Evolutionary conservation across 345 rosid species (phyloP).

Genomic region (Eucalyptus virginea): DNA sequence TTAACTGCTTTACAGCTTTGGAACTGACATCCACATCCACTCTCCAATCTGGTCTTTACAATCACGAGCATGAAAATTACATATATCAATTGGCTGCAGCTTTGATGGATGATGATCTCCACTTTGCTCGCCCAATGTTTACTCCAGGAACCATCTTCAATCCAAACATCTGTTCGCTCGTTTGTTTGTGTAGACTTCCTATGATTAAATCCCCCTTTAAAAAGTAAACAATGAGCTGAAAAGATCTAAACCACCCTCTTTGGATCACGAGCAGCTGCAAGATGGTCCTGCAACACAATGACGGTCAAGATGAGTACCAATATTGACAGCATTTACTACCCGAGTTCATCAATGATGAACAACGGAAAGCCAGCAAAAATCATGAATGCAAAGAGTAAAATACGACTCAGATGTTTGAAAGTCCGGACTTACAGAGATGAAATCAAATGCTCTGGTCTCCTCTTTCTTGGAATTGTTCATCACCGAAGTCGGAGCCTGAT

Average conservation of each 20-base stretch:
- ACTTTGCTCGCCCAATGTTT: neutral
- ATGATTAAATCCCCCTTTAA: neutral
- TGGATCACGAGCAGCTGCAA: constrained; percentile 69
- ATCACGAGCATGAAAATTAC: neutral
- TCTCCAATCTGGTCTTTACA: neutral
- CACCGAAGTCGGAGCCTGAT: constrained; percentile 46
- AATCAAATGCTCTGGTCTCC: constrained; percentile 90
- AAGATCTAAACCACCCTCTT: constrained; percentile 32
- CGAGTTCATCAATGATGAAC: neutral
- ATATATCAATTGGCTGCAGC: neutral
- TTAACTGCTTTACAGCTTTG: neutral
- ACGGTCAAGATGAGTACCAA: neutral
- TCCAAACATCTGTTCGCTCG: neutral
- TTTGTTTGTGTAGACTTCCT: neutral
- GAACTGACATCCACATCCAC: neutral
- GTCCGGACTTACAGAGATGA: constrained; percentile 70
- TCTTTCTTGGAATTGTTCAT: constrained; percentile 66
- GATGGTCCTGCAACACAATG: constrained; percentile 51
- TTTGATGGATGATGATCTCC: neutral
- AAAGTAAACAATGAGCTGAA: neutral
- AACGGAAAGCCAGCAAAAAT: neutral
- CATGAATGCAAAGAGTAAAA: neutral
- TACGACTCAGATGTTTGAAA: neutral
- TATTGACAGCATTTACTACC: neutral
- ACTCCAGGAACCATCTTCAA: neutral